Conservation (phyloP, 2,329 filamentous ascomycete genomes). For the Aspergillus unguis region DNA sequence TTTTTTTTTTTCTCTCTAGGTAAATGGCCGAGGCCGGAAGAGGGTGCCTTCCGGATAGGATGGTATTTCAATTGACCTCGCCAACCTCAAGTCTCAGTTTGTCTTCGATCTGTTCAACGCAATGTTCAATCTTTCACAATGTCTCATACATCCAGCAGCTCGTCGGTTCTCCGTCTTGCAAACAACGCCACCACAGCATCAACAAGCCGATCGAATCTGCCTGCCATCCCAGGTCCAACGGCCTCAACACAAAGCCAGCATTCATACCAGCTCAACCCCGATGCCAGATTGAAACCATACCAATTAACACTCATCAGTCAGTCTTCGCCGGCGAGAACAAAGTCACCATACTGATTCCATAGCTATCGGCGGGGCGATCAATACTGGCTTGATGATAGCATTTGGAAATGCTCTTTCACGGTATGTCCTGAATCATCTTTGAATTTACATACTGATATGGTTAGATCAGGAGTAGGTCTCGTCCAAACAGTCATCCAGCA, state of each 20-base stretch:
- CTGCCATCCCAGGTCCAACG: background rate
- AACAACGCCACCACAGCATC: too few species aligned
- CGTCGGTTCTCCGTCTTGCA: background rate
- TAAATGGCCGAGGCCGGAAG: too few species aligned
- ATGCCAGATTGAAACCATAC: constrained; percentile 10
- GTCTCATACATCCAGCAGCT: background rate
- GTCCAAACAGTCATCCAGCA: background rate
- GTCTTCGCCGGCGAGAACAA: constrained; percentile 6
- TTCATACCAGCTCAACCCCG: constrained; percentile 3
- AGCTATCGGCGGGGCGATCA: constrained; percentile 33
- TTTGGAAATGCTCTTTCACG: constrained; percentile 27
- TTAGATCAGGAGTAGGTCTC: constrained; percentile 28
- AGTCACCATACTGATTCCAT: background rate
- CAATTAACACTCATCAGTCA: constrained; percentile 25
- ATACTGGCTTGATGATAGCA: constrained; percentile 31
- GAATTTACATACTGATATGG: background rate
- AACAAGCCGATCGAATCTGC: too few species aligned
- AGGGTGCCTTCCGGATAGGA: background rate
- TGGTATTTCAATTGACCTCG: background rate
- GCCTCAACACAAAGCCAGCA: background rate
- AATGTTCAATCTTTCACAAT: too few species aligned
- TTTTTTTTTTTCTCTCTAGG: too few species aligned
- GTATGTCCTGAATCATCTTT: constrained; percentile 16
- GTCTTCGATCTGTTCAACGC: background rate
- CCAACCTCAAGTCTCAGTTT: too few species aligned